Base-by-base conservation (phyloP, 2,329 filamentous ascomycete species). In the Aspergillus sp. region DNA sequence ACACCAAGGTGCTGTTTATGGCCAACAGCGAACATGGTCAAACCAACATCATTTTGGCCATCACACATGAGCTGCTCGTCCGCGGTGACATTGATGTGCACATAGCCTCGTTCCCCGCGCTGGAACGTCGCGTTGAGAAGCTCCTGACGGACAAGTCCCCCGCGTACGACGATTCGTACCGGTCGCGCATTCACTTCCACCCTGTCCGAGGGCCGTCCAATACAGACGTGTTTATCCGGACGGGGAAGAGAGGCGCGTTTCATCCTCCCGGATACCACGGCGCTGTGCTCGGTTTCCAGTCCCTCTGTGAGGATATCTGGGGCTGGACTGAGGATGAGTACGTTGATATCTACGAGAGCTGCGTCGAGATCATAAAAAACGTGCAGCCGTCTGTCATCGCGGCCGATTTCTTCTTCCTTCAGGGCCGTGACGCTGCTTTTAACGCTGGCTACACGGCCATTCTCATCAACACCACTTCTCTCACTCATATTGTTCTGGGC, bases 21-120 rank as follows among this genome's bases (percentile, higher is more conserved):
- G 78, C 80, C 3, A 81, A 78, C 63, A 71, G 73, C 54, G 81
- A 82, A 57, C 74, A 75, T 59, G 81, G 81, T 4, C 77, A 81
- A 57, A 76, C 78, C 18, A 82, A 81, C 63, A 76, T 82, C 24
- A 72, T 80, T 39, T 61, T 83, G 6, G 80, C 80, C 6, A 74
- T 77, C 0, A 71, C 71, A 4, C 71, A 78, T 39, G 79, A 79
- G 29, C 69, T 82, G 0, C 62, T 79, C 1, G 65, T 69, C 4
- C 67, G 73, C 6, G 71, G 72, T 2, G 59, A 75, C 14, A 71
- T 78, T 29, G 72, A 79, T 36, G 66, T 82, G 6, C 80, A 83
- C 58, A 71, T 82, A 26, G 79, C 75, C 3, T 81, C 81, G 0
- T 82, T 79, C 59, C 58, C 65, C 0, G 67, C 69, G 3, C 67